Base-by-base conservation (phyloP, 495 filamentous ascomycete genomes). In the Glutinoglossum americanum region DNA sequence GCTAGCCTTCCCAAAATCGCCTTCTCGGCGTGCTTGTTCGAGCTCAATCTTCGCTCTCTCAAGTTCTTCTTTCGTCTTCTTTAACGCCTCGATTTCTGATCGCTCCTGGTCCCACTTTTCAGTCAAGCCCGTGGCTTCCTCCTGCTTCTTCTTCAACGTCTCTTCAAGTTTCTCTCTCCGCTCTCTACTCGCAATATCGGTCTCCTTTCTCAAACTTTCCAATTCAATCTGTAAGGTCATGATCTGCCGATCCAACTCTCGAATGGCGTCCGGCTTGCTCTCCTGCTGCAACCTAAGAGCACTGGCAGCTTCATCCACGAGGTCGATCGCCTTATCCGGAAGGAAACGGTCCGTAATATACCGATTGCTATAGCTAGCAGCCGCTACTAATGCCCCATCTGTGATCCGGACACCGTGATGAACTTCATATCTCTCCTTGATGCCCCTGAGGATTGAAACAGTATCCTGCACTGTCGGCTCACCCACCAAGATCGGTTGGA, bases 221-320 rank as follows among this genome's bases (percentile, higher is more conserved):
- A 98, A 75, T 68, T 98, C 92, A 62, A 98, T 98, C 63, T 95
- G 90, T 41, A 97, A 85, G 0, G 92, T 97, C 74, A 95, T 89
- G 54, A 98, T 95, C 63, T 86, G 83, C 51, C 90, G 85, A 63
- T 97, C 92, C 21, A 96, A 76, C 54, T 84, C 79, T 65, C 88
- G 80, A 30, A 98, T 96, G 15, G 87, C 79, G 59, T 98, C 92
- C 0, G 92, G 92, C 61, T 94, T 94, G 63, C 87, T 94, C 69
- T 98, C 92, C 67, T 98, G 92, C 65, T 98, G 92, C 59, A 98
- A 68, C 19, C 92, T 77, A 9, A 96, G 72, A 13, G 86, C 85
- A 41, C 87, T 94, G 4, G 92, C 89, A 15, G 92, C 92, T 70
- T 97, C 92, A 65, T 98, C 92, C 61, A 98, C 87, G 54, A 98